Evolutionary conservation across 805 yeast genomes (phyloP).

Genomic region (Ogataea salicorniae): DNA sequence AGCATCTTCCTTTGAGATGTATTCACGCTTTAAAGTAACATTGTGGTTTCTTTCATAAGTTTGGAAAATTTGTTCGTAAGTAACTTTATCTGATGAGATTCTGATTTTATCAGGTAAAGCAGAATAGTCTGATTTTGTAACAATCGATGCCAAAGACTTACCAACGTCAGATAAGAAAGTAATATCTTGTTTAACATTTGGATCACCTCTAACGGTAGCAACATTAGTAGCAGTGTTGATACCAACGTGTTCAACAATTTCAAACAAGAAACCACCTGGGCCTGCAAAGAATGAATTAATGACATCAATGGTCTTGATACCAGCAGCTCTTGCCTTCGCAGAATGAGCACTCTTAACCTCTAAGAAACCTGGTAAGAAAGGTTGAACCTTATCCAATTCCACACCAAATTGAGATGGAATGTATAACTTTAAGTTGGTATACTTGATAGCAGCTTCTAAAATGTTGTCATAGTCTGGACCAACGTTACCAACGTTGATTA

Average conservation of each 20-base stretch:
- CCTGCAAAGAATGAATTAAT: slow-evolving; percentile 34
- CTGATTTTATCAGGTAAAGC: slow-evolving; percentile 40
- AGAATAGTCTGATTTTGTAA: slow-evolving; percentile 30
- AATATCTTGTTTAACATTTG: slow-evolving; percentile 31
- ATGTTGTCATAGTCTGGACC: slow-evolving; percentile 23
- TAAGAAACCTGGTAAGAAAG: slow-evolving; percentile 6
- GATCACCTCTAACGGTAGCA: slow-evolving; percentile 38
- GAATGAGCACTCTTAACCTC: slow-evolving; percentile 33
- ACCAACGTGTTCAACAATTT: slow-evolving; percentile 33
- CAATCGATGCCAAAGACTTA: slow-evolving; percentile 36
- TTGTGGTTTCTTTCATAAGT: slow-evolving; percentile 37
- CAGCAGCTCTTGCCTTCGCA: slow-evolving; percentile 35
- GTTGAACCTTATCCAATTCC: slow-evolving; percentile 30
- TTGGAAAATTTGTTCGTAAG: slow-evolving; percentile 34
- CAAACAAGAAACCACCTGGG: slow-evolving; percentile 34
- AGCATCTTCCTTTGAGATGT: slow-evolving; percentile 29
- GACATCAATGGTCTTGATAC: slow-evolving; percentile 44
- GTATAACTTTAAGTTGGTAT: slow-evolving; percentile 39
- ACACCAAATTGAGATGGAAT: slow-evolving; percentile 61
- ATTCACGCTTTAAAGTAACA: slow-evolving; percentile 31
- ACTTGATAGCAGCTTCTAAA: slow-evolving; percentile 37
- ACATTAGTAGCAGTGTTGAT: slow-evolving; percentile 32
- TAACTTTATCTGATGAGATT: slow-evolving; percentile 37
- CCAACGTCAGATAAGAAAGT: slow-evolving; percentile 40
- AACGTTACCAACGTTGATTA: slow-evolving; percentile 40